Evolutionary conservation across 345 rosid genomes (phyloP).

Genomic region (Gossypioides kirkii): DNA sequence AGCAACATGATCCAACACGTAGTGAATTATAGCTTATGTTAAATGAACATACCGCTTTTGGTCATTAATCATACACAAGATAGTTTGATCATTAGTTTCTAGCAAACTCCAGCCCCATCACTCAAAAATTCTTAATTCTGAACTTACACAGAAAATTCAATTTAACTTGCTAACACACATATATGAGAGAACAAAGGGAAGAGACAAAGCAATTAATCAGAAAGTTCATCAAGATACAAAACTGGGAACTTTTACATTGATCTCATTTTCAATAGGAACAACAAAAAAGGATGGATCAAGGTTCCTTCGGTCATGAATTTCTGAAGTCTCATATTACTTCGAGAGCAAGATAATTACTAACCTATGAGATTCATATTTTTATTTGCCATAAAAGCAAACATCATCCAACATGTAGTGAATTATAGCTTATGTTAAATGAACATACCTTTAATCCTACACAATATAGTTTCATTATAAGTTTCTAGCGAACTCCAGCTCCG

Average conservation of each 20-base stretch:
- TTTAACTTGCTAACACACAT: not conserved
- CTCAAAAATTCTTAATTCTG: not conserved
- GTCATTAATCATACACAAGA: not conserved
- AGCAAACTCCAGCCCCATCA: not conserved
- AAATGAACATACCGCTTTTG: not conserved
- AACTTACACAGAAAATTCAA: not conserved
- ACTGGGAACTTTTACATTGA: not conserved
- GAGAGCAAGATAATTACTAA: not conserved
- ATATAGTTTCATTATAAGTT: not conserved
- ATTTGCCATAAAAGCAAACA: not conserved
- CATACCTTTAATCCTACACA: not conserved
- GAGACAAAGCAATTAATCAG: not conserved
- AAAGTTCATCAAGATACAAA: not conserved
- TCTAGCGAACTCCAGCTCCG: not conserved
- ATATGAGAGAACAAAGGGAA: not conserved
- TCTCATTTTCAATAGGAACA: not conserved
- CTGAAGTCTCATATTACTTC: not conserved
- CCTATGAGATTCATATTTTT: not conserved
- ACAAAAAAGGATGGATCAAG: not conserved
- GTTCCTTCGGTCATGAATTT: not conserved
- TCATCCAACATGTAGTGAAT: not conserved
- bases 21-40: not conserved
- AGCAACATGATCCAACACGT: not conserved
- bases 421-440: not conserved
- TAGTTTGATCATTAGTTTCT: not conserved